A percentile compares a stretch with the other conserved stretches of the same genome.
Evolutionary conservation across 495 filamentous ascomycete species (phyloP).

Genomic region (Penicillium coffeae): DNA sequence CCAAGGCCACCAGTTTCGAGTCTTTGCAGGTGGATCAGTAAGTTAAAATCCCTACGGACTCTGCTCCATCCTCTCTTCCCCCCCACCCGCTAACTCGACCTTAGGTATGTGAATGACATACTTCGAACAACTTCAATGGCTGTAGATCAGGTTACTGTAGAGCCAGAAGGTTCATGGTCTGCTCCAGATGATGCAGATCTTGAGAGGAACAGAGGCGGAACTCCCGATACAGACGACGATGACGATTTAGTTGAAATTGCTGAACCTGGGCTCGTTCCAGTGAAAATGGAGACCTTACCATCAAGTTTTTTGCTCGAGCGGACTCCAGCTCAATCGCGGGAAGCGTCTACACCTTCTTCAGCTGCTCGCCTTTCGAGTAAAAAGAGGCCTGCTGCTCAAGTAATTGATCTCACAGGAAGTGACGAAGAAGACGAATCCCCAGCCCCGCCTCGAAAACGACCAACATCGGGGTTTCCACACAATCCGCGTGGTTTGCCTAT

Average conservation of each 20-base stretch:
- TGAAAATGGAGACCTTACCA: slow-evolving; percentile 46
- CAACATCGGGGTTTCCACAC: slow-evolving; percentile 16
- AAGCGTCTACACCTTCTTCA: slow-evolving; percentile 48
- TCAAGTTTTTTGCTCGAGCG: slow-evolving; percentile 37
- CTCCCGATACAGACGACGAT: slow-evolving; percentile 49
- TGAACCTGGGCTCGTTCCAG: slow-evolving; percentile 42
- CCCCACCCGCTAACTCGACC: not conserved
- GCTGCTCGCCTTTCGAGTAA: slow-evolving; percentile 42
- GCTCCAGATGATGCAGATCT: slow-evolving; percentile 34
- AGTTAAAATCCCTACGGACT: slow-evolving; percentile 23
- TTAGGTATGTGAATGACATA: slow-evolving; percentile 88
- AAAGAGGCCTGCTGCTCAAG: slow-evolving; percentile 59
- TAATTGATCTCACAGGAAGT: slow-evolving; percentile 78
- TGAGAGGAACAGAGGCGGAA: slow-evolving; percentile 33
- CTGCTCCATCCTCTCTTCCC: slow-evolving; percentile 1
- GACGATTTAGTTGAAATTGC: slow-evolving; percentile 69
- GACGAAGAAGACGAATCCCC: slow-evolving; percentile 67
- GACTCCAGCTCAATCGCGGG: slow-evolving; percentile 53
- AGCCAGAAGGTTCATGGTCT: slow-evolving; percentile 83
- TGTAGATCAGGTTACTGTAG: slow-evolving; percentile 81
- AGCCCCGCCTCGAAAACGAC: slow-evolving; percentile 52
- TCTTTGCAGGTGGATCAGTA: slow-evolving; percentile 82
- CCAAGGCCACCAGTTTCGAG: slow-evolving; percentile 75
- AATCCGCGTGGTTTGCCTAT: slow-evolving; percentile 17
- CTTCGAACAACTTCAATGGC: slow-evolving; percentile 62